Conservation (phyloP, 768 basidiomycete genomes). For the Termitomyces titanicus region DNA sequence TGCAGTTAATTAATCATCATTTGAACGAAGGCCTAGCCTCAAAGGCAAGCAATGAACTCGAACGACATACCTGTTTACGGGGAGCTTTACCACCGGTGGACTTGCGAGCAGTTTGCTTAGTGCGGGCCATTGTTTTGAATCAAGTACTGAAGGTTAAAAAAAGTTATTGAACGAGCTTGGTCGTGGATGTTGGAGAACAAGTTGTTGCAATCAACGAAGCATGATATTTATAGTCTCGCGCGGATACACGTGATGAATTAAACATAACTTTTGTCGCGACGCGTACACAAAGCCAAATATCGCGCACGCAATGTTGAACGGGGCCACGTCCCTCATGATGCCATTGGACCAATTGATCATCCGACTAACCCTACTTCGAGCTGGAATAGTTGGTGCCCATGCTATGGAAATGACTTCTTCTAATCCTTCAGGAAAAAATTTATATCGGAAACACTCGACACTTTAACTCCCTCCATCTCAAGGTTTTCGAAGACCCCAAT, state of each 20-base stretch:
- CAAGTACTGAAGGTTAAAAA: neutral
- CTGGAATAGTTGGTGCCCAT: no score
- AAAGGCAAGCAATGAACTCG: neutral
- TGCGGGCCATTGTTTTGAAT: constrained; percentile 13
- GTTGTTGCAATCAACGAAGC: neutral
- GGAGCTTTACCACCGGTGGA: constrained; percentile 18
- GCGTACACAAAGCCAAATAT: constrained; percentile 7
- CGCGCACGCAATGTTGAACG: no score
- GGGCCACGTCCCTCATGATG: no score
- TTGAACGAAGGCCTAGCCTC: neutral
- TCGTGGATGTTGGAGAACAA: constrained; percentile 12
- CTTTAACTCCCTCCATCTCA: no score
- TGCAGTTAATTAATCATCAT: neutral
- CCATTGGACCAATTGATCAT: no score
- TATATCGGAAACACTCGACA: no score
- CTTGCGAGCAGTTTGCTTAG: constrained; percentile 18
- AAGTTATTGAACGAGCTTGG: neutral
- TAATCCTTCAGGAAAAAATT: no score
- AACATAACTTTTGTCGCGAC: constrained; percentile 4
- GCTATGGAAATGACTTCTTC: no score
- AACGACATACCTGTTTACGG: constrained; percentile 12
- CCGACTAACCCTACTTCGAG: no score
- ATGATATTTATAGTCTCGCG: constrained; percentile 9
- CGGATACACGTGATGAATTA: constrained; percentile 10
- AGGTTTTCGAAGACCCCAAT: no score